Percentiles rank a stretch among this genome's conserved stretches.
Evolutionary conservation across 1,284 basidiomycete genomes (phyloP).

Genomic region (Ustilago esculenta): DNA sequence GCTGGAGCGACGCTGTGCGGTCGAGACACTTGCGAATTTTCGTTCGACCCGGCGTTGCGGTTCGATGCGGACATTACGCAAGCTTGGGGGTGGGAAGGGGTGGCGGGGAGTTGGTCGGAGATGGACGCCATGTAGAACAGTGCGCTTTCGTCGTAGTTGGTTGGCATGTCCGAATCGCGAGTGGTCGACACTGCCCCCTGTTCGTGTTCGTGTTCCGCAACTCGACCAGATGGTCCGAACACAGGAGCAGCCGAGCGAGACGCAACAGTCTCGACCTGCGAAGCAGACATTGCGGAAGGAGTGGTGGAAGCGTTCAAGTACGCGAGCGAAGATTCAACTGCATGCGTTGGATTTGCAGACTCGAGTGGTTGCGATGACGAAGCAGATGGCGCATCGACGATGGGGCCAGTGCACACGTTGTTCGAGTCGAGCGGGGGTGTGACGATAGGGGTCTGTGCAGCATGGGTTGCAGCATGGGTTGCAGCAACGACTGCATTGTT

Average conservation of each 20-base stretch:
- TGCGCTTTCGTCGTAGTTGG: slow-evolving; percentile 59
- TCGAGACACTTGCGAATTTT: slow-evolving; percentile 35
- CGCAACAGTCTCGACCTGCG: slow-evolving; percentile 5
- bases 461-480: slow-evolving; percentile 4
- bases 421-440: slow-evolving; percentile 4
- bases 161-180: slow-evolving; percentile 31
- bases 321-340: slow-evolving; percentile 27
- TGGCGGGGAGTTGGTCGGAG: slow-evolving; percentile 56
- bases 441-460: slow-evolving; percentile 17
- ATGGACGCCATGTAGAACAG: slow-evolving; percentile 61
- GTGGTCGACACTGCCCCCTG: slow-evolving; percentile 27
- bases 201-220: slow-evolving; percentile 23
- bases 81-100: slow-evolving; percentile 22
- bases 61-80: slow-evolving; percentile 30
- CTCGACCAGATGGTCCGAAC: slow-evolving; percentile 45
- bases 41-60: slow-evolving; percentile 26
- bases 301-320: slow-evolving; percentile 21
- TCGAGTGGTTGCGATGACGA: background rate
- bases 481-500: slow-evolving; percentile 14
- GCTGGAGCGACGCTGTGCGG: slow-evolving; percentile 36
- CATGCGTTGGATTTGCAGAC: background rate
- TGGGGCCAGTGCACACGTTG: background rate
- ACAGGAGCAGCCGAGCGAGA: slow-evolving; percentile 14
- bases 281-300: slow-evolving; percentile 9
- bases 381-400: slow-evolving; percentile 3